These are phyloP conservation scores for Voacanga thouarsii DNA, from an alignment of 257 asterid genomes.

Conservation along the genomic window DNA sequence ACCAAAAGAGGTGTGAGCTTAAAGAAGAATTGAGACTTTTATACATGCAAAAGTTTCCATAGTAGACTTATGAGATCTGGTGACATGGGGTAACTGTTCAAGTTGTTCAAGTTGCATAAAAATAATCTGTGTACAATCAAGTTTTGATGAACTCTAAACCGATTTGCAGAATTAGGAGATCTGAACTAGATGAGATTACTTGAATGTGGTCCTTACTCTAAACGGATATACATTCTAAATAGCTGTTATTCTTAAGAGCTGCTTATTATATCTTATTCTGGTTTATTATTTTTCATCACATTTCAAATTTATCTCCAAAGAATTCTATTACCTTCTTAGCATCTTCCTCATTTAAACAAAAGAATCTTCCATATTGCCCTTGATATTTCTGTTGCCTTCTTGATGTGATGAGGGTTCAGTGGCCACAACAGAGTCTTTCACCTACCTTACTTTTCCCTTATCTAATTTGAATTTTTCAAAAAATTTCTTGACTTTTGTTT, in stretches of 20 bases:
- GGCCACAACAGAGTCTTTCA: not conserved
- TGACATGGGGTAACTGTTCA: not conserved
- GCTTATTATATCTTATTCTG: not conserved
- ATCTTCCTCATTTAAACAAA: not conserved
- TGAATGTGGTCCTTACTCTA: not conserved
- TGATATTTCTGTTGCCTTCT: not conserved
- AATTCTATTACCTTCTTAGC: not conserved
- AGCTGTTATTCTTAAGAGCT: not conserved
- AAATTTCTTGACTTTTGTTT: not conserved
- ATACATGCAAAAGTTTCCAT: not conserved
- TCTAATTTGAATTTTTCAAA: not conserved
- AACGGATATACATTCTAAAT: not conserved
- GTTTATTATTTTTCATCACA: not conserved
- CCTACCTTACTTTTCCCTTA: not conserved
- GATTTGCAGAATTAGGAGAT: not conserved
- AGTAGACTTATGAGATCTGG: not conserved
- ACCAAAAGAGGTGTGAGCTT: constrained; percentile 55
- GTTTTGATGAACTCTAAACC: not conserved
- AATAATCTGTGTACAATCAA: not conserved
- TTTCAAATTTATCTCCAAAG: not conserved
- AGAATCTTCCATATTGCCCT: not conserved
- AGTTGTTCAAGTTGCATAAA: not conserved
- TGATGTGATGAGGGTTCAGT: not conserved
- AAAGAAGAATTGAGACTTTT: constrained; percentile 6
- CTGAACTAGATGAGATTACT: not conserved